Base-by-base conservation (phyloP, 768 basidiomycete species). In the Lyophyllum atratum region DNA sequence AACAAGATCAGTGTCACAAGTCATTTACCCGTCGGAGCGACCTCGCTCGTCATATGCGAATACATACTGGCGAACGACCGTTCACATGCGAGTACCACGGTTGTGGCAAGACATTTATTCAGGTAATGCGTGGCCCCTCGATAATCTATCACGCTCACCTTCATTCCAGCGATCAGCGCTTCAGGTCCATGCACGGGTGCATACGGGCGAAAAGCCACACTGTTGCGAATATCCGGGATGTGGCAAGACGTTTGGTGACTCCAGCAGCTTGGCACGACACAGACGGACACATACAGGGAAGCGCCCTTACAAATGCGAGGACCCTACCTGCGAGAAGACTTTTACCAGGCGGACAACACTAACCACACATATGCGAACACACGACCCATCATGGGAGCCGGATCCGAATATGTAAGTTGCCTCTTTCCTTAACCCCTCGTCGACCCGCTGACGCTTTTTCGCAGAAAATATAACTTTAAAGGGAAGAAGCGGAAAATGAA, bases 171-270 rank as follows among this genome's bases (percentile, higher is more conserved):
- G 92, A 52, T 95, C 93, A 19, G 93, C 93, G 25, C 76, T 96
- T 55, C 91, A 92, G 59, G 93, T 96, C 1, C 94, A 96, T 70
- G 78, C 81, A 49, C 86, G 94, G 19, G 92, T 93, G 2, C 94
- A 96, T 68, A 95, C 94, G 4, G 94, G 94, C 37, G 94, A 96
- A 75, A 92, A 93, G 65, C 94, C 94, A 10, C 94, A 96, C 70
- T 83, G 80, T 48, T 96, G 94, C 74, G 91, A 93, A 75, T 93
- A 93, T 69, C 90, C 89, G 2, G 90, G 85, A 8, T 96, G 93
- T 71, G 83, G 81, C 48, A 93, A 90, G 76, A 90, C 89, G 0
- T 96, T 95, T 74, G 86, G 90, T 46, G 93, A 96, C 69, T 95
- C 93, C 3, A 93, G 92, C 66, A 92, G 90, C 73, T 82, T 96